Evolutionary conservation across 2,329 filamentous ascomycete genomes (phyloP), one percentile per base, ranked within the genome.

Genomic region (Pseudopyrenochaeta lycopersici): DNA sequence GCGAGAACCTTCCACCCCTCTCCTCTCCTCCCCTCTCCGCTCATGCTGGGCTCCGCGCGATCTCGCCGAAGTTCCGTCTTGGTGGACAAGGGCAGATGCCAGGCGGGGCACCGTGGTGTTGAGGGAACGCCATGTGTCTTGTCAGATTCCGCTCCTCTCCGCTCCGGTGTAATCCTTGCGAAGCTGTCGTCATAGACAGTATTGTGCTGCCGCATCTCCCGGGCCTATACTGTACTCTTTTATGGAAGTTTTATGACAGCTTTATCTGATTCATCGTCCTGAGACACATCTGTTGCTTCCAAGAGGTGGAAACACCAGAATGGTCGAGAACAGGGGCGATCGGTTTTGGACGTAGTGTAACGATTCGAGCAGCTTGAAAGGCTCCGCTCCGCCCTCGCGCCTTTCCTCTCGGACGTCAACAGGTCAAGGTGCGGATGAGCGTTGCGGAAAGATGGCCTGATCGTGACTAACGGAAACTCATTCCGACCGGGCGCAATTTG

Each of bases 391-490:
- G 53, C 53, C 48, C 20, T 35, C 18, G 35, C 15, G 3, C 23
- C 11, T 23, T 2, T 11, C 1, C 7, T 14, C 6, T 27, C 11
- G 32, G n/a, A 18, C 1, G 15, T 20, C 33, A 31, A 17, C 14
- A n/a, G 6, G 20, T 33, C 30, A 3, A 44, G 52, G 47, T 46
- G 52, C 52, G 52, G 52, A 58, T 48, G 48, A 51, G 36, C 23
- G 23, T 27, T 9, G 23, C 23, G 23, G 23, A 27, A 30, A 33
- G 46, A 45, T 62, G 60, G 60, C 39, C 53, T 63, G 57, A 63
- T 58, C 31, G 33, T 64, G 49, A 64, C 62, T 57, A 60, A 62
- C 47, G 11, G 32, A 41, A 56, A 60, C 50, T 49, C 55, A 49
- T 54, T 54, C 49, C 50, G 47, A 54, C 52, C 48, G 38, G 51